A percentile compares a stretch with the other conserved stretches of the same genome.
phyloP scores from a whole-genome alignment of 352 stramenopile genomes.

The Phytophthora vignae region DNA sequence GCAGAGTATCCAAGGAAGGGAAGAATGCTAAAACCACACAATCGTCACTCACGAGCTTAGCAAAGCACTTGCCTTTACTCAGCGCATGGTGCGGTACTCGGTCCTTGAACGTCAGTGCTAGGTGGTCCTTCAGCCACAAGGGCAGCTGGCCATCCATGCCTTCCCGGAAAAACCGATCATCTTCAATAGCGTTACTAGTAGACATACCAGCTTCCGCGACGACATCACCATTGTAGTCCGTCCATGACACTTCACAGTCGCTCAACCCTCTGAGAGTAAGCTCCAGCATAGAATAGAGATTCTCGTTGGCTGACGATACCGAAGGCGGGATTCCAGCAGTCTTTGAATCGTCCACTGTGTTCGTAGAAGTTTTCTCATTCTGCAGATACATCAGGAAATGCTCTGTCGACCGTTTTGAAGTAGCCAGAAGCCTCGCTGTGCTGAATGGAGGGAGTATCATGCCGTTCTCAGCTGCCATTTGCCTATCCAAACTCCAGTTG shows the following conservation, averaged over 20 bases:
- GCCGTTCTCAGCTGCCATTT: constrained; percentile 52
- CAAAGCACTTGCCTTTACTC: constrained; percentile 88
- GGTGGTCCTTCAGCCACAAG: constrained; percentile 72
- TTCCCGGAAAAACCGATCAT: constrained; percentile 51
- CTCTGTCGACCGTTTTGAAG: constrained; percentile 71
- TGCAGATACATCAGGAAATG: constrained; percentile 91
- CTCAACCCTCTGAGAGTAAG: constrained; percentile 77
- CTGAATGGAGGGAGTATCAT: constrained; percentile 87
- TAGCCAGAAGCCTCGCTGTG: constrained; percentile 74
- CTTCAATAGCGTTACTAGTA: constrained; percentile 33
- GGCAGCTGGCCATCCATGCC: constrained; percentile 69
- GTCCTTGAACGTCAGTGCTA: constrained; percentile 54
- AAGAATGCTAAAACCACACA: constrained; percentile 85
- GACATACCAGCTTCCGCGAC: constrained; percentile 28
- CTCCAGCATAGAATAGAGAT: constrained; percentile 90
- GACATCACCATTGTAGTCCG: constrained; percentile 67
- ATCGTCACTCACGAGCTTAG: constrained; percentile 77
- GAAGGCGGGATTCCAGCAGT: constrained; percentile 9
- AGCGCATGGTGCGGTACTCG: constrained; percentile 42
- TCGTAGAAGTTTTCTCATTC: constrained; percentile 26
- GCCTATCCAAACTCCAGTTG: constrained; percentile 55
- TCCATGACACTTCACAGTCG: constrained; percentile 89
- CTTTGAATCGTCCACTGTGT: constrained; percentile 6
- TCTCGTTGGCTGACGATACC: constrained; percentile 75
- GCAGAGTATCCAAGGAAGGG: constrained; percentile 66